Percentiles rank a stretch among this genome's conserved stretches.
These are phyloP conservation scores for Pelargonium fulgidum DNA, from an alignment of 441 rosid species.

Conservation along the genomic window DNA sequence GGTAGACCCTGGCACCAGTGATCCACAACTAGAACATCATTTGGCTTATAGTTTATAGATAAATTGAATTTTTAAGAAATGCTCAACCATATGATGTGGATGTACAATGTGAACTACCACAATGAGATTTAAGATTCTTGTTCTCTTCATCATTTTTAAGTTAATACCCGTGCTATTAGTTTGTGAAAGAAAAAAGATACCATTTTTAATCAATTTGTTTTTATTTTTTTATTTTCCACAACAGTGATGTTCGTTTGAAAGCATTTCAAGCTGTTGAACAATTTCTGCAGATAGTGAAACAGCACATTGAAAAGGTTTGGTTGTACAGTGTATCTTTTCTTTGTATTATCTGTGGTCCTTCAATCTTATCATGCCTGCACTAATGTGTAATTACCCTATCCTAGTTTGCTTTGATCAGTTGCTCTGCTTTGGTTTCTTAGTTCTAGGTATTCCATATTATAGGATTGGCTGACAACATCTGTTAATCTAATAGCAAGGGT, in stretches of 20 bases:
- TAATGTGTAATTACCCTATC: not conserved
- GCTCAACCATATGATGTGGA: not conserved
- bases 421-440: not conserved
- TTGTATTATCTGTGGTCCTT: slow-evolving; percentile 1
- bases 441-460: not conserved
- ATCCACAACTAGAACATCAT: not conserved
- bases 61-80: not conserved
- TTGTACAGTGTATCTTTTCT: slow-evolving; percentile 9
- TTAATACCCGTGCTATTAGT: not conserved
- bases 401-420: not conserved
- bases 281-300: slow-evolving; percentile 83
- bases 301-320: slow-evolving; percentile 72
- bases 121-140: not conserved
- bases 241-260: slow-evolving; percentile 88
- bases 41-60: not conserved
- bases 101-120: not conserved
- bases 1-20: not conserved
- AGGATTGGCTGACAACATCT: not conserved
- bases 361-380: not conserved
- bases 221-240: slow-evolving; percentile 12
- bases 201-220: not conserved
- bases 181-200: not conserved
- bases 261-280: slow-evolving; percentile 96
- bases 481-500: too few relatives aligned
- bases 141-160: not conserved